These are phyloP conservation scores for Cornus controversa DNA, from an alignment of 148 eudicot genomes.

Conservation along the genomic window DNA sequence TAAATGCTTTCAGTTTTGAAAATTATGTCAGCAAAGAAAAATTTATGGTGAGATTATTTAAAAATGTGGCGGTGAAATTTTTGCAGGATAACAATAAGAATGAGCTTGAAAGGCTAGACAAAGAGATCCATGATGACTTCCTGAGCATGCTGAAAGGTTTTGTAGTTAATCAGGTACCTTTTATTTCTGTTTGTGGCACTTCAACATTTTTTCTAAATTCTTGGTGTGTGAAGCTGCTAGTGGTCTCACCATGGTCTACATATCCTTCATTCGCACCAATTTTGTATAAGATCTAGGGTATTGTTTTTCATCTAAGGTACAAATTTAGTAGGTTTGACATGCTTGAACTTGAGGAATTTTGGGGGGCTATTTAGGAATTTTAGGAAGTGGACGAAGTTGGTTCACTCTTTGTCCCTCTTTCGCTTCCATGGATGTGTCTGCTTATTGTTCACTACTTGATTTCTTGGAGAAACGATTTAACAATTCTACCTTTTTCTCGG, in stretches of 20 bases:
- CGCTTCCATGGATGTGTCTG: too few relatives aligned
- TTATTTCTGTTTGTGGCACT: background rate
- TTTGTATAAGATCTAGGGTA: background rate
- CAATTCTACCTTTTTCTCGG: too few relatives aligned
- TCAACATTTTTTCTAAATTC: background rate
- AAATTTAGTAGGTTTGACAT: background rate
- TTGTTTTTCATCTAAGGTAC: background rate
- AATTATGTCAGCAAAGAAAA: background rate
- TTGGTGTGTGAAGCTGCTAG: background rate
- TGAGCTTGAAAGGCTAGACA: constrained; percentile 38
- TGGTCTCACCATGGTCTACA: background rate
- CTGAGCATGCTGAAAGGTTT: constrained; percentile 93
- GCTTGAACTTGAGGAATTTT: background rate
- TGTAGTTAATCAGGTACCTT: constrained; percentile 83
- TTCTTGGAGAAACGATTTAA: too few relatives aligned
- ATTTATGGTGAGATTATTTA: background rate
- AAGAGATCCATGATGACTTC: constrained; percentile 78
- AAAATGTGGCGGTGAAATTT: background rate
- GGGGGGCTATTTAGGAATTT: background rate
- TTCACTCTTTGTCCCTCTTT: too few relatives aligned
- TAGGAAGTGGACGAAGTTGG: too few relatives aligned
- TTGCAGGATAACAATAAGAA: background rate
- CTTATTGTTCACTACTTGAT: too few relatives aligned
- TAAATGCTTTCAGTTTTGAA: background rate
- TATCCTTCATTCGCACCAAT: background rate